phyloP scores from a whole-genome alignment of 352 stramenopile genomes.

The Pythium biforme region DNA sequence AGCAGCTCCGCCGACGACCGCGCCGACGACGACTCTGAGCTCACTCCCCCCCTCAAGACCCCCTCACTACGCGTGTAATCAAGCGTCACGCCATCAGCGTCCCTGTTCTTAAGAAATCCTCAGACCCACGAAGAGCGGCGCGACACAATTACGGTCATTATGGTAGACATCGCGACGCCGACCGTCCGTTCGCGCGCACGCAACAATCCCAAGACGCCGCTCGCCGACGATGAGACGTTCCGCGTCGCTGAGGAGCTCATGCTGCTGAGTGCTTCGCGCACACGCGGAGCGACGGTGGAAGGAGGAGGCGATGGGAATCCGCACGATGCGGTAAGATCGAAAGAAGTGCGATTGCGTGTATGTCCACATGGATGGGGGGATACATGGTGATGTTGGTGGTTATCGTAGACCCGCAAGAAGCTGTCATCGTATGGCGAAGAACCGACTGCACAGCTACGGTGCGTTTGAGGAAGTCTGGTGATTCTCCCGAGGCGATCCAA shows the following conservation, averaged over 20 bases:
- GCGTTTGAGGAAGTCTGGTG: background rate
- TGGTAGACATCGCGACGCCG: conserved; percentile 32
- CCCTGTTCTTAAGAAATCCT: background rate
- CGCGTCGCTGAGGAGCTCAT: conserved; percentile 77
- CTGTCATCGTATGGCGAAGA: background rate
- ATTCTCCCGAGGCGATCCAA: too few species aligned
- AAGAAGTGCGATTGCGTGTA: background rate
- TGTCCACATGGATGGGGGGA: background rate
- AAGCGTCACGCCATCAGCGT: background rate
- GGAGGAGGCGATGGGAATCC: background rate
- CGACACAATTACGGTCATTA: too few species aligned
- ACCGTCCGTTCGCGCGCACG: conserved; percentile 7
- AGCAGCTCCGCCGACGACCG: conserved; percentile 22
- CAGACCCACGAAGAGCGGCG: background rate
- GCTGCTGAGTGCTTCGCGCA: conserved; percentile 50
- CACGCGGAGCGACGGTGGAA: background rate
- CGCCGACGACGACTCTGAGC: background rate
- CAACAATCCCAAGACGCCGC: background rate
- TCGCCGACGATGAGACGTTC: conserved; percentile 62
- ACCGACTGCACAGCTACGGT: conserved; percentile 1
- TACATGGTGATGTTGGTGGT: background rate
- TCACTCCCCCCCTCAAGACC: background rate
- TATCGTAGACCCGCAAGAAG: conserved; percentile 3
- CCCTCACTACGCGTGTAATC: too few species aligned
- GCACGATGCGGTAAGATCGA: conserved; percentile 1